phyloP scores from a whole-genome alignment of 2,329 filamentous ascomycete genomes.

The Trichoderma atrobrunneum region DNA sequence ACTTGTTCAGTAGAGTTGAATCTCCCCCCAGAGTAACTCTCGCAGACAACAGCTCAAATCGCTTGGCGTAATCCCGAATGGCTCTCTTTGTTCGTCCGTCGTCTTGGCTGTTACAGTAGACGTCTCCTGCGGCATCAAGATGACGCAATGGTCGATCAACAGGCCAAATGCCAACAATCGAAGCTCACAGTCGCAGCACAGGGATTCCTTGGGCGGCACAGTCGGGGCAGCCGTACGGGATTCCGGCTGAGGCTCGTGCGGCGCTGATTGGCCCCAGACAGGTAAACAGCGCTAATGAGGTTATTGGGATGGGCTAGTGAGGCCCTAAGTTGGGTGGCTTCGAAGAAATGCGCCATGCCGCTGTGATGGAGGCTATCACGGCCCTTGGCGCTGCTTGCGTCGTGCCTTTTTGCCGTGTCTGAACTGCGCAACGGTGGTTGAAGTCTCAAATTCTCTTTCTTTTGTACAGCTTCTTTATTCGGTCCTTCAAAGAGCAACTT shows the following conservation, averaged over 20 bases:
- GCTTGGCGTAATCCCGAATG: background rate
- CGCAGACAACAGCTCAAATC: background rate
- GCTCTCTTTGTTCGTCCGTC: background rate
- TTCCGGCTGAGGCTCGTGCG: background rate
- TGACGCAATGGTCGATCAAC: conserved; percentile 14
- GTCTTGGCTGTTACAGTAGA: background rate
- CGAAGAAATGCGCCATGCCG: background rate
- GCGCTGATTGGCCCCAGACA: background rate
- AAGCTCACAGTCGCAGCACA: background rate
- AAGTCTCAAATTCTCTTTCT: too few species aligned
- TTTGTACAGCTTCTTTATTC: background rate
- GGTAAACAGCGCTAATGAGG: background rate
- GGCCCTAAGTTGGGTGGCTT: background rate
- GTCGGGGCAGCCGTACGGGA: conserved; percentile 3
- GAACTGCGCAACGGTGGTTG: background rate
- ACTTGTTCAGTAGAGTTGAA: background rate
- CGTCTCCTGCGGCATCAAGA: background rate
- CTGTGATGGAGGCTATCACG: background rate
- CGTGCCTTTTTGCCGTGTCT: background rate
- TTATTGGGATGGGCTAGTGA: background rate
- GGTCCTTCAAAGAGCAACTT: background rate
- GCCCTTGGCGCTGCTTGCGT: background rate
- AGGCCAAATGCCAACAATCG: background rate
- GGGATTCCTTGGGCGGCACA: background rate
- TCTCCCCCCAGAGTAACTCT: background rate